Conservation (phyloP, 805 yeast genomes). For the Ascoidea tarda region DNA sequence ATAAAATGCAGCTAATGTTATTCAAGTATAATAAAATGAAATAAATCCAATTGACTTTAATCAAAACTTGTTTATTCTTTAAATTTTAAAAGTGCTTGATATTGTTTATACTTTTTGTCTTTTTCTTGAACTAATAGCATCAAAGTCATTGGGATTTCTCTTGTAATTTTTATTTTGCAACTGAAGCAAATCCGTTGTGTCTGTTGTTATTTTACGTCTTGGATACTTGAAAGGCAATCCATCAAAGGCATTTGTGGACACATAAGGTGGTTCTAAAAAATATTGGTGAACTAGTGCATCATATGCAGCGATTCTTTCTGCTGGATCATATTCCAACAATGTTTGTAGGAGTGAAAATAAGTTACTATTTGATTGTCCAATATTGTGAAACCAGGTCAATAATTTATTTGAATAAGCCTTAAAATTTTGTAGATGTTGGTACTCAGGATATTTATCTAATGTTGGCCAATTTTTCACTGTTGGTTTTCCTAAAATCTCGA, state of each 20-base stretch:
- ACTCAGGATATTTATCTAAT: constrained; percentile 75
- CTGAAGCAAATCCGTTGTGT: constrained; percentile 46
- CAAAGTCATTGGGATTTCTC: no score
- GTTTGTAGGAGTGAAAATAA: constrained; percentile 40
- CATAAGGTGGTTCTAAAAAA: constrained; percentile 58
- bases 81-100: no score
- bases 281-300: constrained; percentile 66
- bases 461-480: constrained; percentile 66
- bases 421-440: constrained; percentile 41
- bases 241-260: constrained; percentile 67
- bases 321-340: constrained; percentile 74
- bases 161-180: neutral
- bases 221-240: constrained; percentile 69
- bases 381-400: constrained; percentile 73
- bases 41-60: no score
- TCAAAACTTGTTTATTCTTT: no score
- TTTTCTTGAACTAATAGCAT: no score
- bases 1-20: no score
- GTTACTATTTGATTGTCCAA: constrained; percentile 35
- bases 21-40: no score
- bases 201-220: constrained; percentile 70
- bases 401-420: constrained; percentile 55
- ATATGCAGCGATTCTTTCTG: constrained; percentile 61
- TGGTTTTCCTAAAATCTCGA: constrained; percentile 93
- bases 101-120: no score